Percentiles rank a stretch among this genome's conserved stretches.
These are phyloP conservation scores for Ajuga chamaepitys DNA, from an alignment of 257 asterid genomes.

Conservation along the genomic window DNA sequence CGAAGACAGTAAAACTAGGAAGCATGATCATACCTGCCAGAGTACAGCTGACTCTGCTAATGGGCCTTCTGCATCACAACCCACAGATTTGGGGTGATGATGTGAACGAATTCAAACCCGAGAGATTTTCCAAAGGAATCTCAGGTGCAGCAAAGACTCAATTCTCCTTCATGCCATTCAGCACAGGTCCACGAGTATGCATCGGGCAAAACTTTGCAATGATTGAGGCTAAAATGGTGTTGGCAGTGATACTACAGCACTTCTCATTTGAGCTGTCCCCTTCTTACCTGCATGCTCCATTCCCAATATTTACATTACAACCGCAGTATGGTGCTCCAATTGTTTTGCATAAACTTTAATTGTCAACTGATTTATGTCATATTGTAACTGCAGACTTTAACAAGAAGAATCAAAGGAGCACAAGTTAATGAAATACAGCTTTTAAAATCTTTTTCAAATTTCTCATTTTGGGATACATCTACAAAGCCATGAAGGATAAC, in stretches of 20 bases:
- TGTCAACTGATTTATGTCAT: too few species aligned
- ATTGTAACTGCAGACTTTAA: too few species aligned
- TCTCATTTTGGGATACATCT: too few species aligned
- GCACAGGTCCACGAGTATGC: slow-evolving; percentile 38
- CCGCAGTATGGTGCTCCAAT: slow-evolving; percentile 40
- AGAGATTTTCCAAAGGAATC: slow-evolving; percentile 35
- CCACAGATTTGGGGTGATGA: slow-evolving; percentile 34
- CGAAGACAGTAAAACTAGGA: slow-evolving; percentile 15
- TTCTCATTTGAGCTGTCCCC: slow-evolving; percentile 35
- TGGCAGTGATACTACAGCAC: slow-evolving; percentile 25
- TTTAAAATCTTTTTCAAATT: too few species aligned
- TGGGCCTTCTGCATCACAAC: slow-evolving; percentile 32
- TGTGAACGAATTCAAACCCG: slow-evolving; percentile 36
- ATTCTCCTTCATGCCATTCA: slow-evolving; percentile 26
- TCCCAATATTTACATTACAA: slow-evolving; percentile 31
- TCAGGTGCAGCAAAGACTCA: slow-evolving; percentile 19
- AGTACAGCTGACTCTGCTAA: slow-evolving; percentile 20
- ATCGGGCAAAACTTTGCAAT: slow-evolving; percentile 36
- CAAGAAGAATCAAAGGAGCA: too few species aligned
- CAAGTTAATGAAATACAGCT: too few species aligned
- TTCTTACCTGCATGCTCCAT: slow-evolving; percentile 38
- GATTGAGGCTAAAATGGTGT: slow-evolving; percentile 24
- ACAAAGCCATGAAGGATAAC: too few species aligned
- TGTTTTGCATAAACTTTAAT: slow-evolving; percentile 21
- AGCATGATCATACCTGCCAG: slow-evolving; percentile 26